Base-by-base conservation (phyloP, 2,329 filamentous ascomycete genomes). In the Calonectria fujianensis region DNA sequence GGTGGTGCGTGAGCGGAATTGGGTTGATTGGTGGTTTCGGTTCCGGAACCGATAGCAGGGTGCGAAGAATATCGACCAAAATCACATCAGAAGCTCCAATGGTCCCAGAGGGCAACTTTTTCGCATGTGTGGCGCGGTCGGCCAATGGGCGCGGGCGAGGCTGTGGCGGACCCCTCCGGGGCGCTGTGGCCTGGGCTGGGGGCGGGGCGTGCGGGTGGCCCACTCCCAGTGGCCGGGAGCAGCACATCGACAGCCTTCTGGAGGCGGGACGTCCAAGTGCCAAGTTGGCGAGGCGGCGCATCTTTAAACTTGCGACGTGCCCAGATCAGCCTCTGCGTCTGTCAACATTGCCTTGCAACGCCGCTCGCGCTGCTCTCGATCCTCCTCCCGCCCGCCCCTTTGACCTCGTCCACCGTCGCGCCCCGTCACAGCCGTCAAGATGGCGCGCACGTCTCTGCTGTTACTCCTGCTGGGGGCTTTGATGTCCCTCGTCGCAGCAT, bases 401-500 rank as follows among this genome's bases (percentile, higher is more conserved):
- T 14, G 39, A 20, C 48, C 24, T 65, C 18, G 29, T 54, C 61
- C 39, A n/a, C 31, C 41, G 16, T 35, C 41, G 41, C 61, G 61
- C 61, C 31, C 61, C 24, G 32, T 57, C 39, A 18, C 59, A 24
- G 69, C 51, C 35, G 69, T 65, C 77, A 72, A 74, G n/a, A 88
- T 88, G 87, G 83, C 85, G 66, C 85, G 86, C 76, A 80, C 86
- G 83, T 79, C 83, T 0, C 68, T 85, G 8, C 57, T 88, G 0
- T 59, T 85, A 24, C 79, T 88, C 52, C 79, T 88, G 1, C 39
- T 89, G 2, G 83, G 82, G 51, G 82, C 81, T 16, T 52, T 88
- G 6, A 59, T 85, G 6, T 82, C 84, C 27, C 75, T 87, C 3
- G 82, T 80, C 31, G 80, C 83, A 35, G 89, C 89, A 79, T 81